Percentiles rank a stretch among this genome's conserved stretches.
Evolutionary conservation across 441 rosid species (phyloP).

Genomic region (Biscutella auriculata): DNA sequence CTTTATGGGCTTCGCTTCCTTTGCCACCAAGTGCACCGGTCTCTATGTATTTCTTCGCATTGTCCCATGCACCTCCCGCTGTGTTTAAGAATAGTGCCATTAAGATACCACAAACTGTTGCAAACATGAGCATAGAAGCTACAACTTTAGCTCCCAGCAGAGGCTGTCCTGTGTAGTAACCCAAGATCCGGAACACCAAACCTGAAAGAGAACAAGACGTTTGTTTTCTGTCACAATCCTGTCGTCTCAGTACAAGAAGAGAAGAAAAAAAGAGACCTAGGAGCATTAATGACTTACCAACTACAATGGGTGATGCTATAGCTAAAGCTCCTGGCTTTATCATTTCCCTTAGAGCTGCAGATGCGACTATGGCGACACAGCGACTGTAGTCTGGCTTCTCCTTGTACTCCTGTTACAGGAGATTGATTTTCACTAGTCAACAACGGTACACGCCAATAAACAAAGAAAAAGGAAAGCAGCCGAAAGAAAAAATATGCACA

Average conservation of each 20-base stretch:
- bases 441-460: neutral
- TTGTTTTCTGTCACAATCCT: slow-evolving; percentile 3
- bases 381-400: slow-evolving; percentile 98
- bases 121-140: slow-evolving; percentile 90
- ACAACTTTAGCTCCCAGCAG: slow-evolving; percentile 97
- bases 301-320: slow-evolving; percentile 65
- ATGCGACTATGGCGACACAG: slow-evolving; percentile 94
- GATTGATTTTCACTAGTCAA: slow-evolving; percentile 2
- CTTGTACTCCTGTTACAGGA: slow-evolving; percentile 57
- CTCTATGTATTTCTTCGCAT: slow-evolving; percentile 90
- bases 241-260: neutral
- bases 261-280: neutral
- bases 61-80: slow-evolving; percentile 98
- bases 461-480: neutral
- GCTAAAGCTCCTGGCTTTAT: slow-evolving; percentile 96
- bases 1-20: slow-evolving; percentile 93
- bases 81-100: slow-evolving; percentile 99
- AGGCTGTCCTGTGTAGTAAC: slow-evolving; percentile 81
- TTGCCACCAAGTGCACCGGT: slow-evolving; percentile 95
- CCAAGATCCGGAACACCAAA: slow-evolving; percentile 67
- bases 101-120: slow-evolving; percentile 87
- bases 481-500: slow-evolving; percentile 21
- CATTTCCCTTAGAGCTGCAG: slow-evolving; percentile 95
- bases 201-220: slow-evolving; percentile 37
- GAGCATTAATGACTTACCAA: slow-evolving; percentile 39